Base-by-base conservation (phyloP, 805 yeast species). In the Cyberlindnera japonica region DNA sequence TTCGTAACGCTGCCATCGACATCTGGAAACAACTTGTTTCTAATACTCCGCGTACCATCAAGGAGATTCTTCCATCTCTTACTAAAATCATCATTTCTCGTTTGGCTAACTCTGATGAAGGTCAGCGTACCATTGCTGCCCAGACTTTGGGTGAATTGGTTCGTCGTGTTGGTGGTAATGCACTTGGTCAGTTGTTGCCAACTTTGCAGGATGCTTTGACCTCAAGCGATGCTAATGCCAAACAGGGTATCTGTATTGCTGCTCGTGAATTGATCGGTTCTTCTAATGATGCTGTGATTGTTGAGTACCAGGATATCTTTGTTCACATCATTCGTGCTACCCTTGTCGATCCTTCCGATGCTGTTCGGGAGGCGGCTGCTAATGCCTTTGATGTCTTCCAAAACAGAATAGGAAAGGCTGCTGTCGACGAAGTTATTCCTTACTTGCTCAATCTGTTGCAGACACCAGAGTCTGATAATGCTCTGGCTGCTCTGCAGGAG, bases 11-110 rank as follows among this genome's bases (percentile, higher is more conserved):
- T 19, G 81, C 98, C 11, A 78, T 87, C 44, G 96, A 93, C 54
- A 88, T 93, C 34, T 93, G 99, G 99, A 90, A 90, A 66, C 88
- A 96, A 0, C 71, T 93, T 58, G 97, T 93, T 37, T 85, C 95
- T 35, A 93, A 93, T 61, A 93, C 99, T 17, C 98, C 99, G 31
- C 80, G 85, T 58, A 86, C 96, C 4, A 83, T 93, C 34, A 91
- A 86, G 68, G 97, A 90, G 61, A 88, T 93, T 46, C 64, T 93
- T 47, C 95, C 96, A 22, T 72, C 88, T 5, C 76, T 93, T 49
- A 85, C 93, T 5, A 75, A 75, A 44, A 75, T 87, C 54, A 81
- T 93, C 55, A 87, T 93, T 44, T 77, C 81, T 51, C 76, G 88
- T 55, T 72, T 93, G 61, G 95, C 96, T 0, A 80, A 89, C n/a